A percentile compares a stretch with the other conserved stretches of the same genome.
phyloP scores from a whole-genome alignment of 768 basidiomycete species.

The Cystofilobasidium capitatum region DNA sequence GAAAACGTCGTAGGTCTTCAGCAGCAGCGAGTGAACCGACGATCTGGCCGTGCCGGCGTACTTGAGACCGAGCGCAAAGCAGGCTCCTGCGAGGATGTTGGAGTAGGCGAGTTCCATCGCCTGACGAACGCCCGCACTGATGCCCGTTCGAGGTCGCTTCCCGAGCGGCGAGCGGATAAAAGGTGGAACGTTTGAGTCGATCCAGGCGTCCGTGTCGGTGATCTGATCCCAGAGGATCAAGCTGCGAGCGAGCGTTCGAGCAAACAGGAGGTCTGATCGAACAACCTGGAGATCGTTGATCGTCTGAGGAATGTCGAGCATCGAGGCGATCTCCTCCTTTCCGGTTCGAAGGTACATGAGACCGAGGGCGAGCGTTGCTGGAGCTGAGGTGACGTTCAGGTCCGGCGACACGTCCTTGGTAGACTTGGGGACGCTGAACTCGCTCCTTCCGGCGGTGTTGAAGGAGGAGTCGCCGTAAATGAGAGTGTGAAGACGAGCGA shows the following conservation, averaged over 20 bases:
- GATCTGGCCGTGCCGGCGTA: constrained; percentile 88
- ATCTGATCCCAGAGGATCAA: constrained; percentile 83
- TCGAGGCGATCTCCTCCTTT: constrained; percentile 73
- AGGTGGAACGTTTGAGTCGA: constrained; percentile 54
- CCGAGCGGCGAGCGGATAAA: constrained; percentile 53
- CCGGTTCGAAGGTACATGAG: constrained; percentile 85
- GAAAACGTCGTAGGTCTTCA: constrained; percentile 70
- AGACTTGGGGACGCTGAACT: not conserved
- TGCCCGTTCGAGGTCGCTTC: constrained; percentile 41
- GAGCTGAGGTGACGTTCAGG: constrained; percentile 80
- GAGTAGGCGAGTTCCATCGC: constrained; percentile 80
- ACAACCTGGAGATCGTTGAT: constrained; percentile 68
- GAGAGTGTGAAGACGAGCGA: constrained; percentile 60
- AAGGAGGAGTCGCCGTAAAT: constrained; percentile 58
- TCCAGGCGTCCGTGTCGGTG: constrained; percentile 62
- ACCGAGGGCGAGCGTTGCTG: constrained; percentile 78
- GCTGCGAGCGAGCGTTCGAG: constrained; percentile 64
- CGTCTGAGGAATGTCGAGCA: constrained; percentile 72
- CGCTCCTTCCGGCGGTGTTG: constrained; percentile 32
- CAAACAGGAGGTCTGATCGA: constrained; percentile 74
- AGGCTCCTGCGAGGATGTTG: constrained; percentile 80
- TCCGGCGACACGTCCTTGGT: constrained; percentile 42
- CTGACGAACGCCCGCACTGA: constrained; percentile 43
- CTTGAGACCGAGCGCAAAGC: constrained; percentile 83
- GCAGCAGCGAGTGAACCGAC: constrained; percentile 73